phyloP scores from a whole-genome alignment of 169 alveolate species.

The Plasmodium gonderi region DNA sequence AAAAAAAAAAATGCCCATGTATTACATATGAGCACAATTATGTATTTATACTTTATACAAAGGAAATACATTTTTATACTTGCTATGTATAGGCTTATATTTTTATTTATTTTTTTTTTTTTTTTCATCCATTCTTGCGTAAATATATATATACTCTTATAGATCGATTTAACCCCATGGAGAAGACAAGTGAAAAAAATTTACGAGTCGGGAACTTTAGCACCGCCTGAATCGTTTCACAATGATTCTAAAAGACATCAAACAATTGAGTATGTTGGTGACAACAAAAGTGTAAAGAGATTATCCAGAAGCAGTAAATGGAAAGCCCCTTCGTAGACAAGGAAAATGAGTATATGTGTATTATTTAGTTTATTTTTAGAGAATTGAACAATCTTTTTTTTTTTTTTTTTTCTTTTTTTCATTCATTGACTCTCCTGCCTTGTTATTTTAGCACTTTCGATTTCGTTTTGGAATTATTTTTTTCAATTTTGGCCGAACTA shows the following conservation, averaged over 20 bases:
- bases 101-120: neutral
- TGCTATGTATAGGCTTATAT: neutral
- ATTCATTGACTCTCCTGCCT: neutral
- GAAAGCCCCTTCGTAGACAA: constrained; percentile 65
- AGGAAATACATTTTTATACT: neutral
- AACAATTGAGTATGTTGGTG: constrained; percentile 37
- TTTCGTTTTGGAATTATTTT: neutral
- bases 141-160: neutral
- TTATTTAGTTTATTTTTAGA: neutral
- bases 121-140: neutral
- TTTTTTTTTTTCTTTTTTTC: neutral
- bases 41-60: neutral
- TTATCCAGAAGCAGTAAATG: constrained; percentile 52
- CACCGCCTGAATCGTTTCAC: constrained; percentile 74
- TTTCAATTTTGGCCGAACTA: neutral
- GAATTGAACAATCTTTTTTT: neutral
- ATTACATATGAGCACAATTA: neutral
- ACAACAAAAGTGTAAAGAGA: constrained; percentile 17
- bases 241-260: constrained; percentile 2
- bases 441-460: neutral
- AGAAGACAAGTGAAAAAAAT: constrained; percentile 79
- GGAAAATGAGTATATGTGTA: neutral
- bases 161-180: constrained; percentile 88
- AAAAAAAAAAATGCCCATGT: neutral
- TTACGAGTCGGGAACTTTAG: constrained; percentile 74